Evolutionary conservation across 768 basidiomycete species (phyloP).

Genomic region (Rhizopogon rudus): DNA sequence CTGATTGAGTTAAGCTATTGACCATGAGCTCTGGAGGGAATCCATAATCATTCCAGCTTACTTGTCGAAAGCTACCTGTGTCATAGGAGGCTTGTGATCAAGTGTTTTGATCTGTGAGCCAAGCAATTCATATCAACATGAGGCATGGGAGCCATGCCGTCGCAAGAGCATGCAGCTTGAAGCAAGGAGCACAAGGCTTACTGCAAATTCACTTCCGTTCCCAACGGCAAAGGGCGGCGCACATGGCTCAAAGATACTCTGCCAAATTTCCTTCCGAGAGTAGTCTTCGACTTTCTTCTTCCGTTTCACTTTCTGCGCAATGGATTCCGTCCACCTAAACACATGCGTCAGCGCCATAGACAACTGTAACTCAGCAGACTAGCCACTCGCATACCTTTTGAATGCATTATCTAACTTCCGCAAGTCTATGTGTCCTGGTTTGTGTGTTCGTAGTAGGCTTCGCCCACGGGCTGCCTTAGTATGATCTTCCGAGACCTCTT

Average conservation of each 20-base stretch:
- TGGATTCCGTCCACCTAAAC: constrained; percentile 78
- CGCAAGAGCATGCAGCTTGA: background rate
- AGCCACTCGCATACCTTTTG: constrained; percentile 49
- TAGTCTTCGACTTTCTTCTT: constrained; percentile 68
- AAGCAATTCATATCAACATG: constrained; percentile 2
- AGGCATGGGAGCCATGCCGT: background rate
- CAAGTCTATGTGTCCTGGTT: constrained; percentile 71
- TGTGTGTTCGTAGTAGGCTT: constrained; percentile 24
- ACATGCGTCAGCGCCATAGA: constrained; percentile 1
- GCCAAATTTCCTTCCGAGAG: constrained; percentile 69
- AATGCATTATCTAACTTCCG: constrained; percentile 78
- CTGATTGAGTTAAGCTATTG: constrained; percentile 54
- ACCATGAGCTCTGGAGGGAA: constrained; percentile 7
- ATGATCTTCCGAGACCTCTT: constrained; percentile 11
- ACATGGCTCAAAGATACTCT: constrained; percentile 74
- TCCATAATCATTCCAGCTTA: constrained; percentile 30
- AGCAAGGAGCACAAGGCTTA: constrained; percentile 7
- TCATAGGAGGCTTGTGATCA: constrained; percentile 76
- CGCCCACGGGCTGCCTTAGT: constrained; percentile 20
- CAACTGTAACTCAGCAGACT: background rate
- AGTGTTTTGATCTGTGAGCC: constrained; percentile 62
- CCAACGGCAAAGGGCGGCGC: constrained; percentile 30
- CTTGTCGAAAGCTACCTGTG: constrained; percentile 66
- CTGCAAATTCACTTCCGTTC: constrained; percentile 16
- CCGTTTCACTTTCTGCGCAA: constrained; percentile 79